Base-by-base conservation (phyloP, 169 alveolate species). In the Theileria luwenshuni region DNA sequence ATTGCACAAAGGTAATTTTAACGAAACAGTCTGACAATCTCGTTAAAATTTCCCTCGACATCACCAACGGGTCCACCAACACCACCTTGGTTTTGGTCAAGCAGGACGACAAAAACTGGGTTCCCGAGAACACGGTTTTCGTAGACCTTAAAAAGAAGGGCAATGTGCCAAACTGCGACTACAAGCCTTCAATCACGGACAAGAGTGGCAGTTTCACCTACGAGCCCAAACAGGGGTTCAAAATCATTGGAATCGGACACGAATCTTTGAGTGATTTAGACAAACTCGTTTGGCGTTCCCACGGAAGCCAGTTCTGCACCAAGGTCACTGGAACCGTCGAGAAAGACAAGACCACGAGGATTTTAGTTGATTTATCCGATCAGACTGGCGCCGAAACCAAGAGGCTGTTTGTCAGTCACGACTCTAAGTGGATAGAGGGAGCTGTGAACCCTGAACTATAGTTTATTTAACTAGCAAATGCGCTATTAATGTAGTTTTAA, bases 271-370 rank as follows among this genome's bases (percentile, higher is more conserved):
- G n/a, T n/a, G n/a, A n/a, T n/a, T n/a, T n/a, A n/a, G 63, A 54
- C 35, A 23, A 54, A 1, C n/a, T 54, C 2, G 7, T 54, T 21
- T 54, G 63, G 63, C n/a, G 27, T 23, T 54, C 63, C 27, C 3
- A 32, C 2, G 27, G 38, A 3, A 15, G 8, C 27, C 7, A 25
- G 3, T 13, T 13, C 8, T 54, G 63, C 25, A 54, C 35, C 27
- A 54, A 54, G 7, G 63, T 54, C 27, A 54, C 63, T 54, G 63
- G 63, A 13, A 54, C 1, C 27, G 63, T 54, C 15, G 63, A 54
- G 33, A 25, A 27, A 3, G 63, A 54, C 25, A n/a, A 54, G 33
- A 54, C 63, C 7, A 49, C 59, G 19, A 49, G 10, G 59, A 25
- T 49, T 49, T 21, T 6, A 12, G 7, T 49, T 25, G 59, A 5